A percentile compares a stretch with the other conserved stretches of the same genome.
Conservation (phyloP, 2,329 filamentous ascomycete species). For the Penicillium aurantiogriseum region DNA sequence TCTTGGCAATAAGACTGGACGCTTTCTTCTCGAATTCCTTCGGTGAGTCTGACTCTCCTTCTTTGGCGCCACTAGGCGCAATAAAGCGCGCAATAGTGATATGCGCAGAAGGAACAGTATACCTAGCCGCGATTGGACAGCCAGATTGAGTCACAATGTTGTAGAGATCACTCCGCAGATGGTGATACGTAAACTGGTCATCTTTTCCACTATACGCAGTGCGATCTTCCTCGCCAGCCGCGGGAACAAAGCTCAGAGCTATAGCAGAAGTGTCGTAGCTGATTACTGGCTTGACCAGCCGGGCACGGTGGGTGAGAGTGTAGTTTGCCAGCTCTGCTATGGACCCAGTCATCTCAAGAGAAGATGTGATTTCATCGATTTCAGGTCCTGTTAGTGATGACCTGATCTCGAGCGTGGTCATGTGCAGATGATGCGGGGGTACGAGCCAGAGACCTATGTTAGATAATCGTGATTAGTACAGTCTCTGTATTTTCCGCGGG, state of each 20-base stretch:
- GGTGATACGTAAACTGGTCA: constrained; percentile 82
- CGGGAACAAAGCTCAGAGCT: constrained; percentile 83
- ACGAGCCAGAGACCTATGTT: constrained; percentile 78
- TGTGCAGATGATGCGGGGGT: constrained; percentile 73
- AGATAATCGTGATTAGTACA: neutral
- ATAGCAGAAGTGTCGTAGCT: constrained; percentile 83
- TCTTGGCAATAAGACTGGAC: constrained; percentile 62
- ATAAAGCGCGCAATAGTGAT: constrained; percentile 84
- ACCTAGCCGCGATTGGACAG: constrained; percentile 71
- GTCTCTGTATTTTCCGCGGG: neutral
- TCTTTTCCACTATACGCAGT: constrained; percentile 44
- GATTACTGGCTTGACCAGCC: constrained; percentile 77
- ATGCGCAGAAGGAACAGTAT: constrained; percentile 86
- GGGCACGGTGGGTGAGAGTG: constrained; percentile 64
- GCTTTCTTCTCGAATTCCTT: constrained; percentile 52
- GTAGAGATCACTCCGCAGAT: constrained; percentile 78
- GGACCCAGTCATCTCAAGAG: constrained; percentile 51
- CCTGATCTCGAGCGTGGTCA: constrained; percentile 81
- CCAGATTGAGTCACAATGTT: constrained; percentile 60
- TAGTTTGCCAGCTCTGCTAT: constrained; percentile 64
- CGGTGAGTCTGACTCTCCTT: constrained; percentile 25
- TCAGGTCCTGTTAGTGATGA: constrained; percentile 71
- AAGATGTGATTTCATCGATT: constrained; percentile 61
- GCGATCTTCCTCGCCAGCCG: constrained; percentile 58
- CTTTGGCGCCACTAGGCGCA: constrained; percentile 57